Conservation (phyloP, 2,329 filamentous ascomycete genomes). For the Fulvia fulva region DNA sequence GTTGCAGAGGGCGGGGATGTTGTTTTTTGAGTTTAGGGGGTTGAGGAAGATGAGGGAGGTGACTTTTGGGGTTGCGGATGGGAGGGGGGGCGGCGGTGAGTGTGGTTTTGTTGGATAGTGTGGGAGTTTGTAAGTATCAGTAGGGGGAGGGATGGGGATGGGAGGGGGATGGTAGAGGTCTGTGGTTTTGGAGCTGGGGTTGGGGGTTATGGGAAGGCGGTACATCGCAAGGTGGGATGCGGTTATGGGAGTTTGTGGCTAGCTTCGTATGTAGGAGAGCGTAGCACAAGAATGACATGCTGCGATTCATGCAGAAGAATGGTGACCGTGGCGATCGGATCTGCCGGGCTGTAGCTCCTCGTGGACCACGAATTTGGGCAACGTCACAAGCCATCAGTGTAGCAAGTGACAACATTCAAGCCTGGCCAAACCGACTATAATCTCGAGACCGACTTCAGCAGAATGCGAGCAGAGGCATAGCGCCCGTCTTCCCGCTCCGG, state of each 20-base stretch:
- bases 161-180: background rate
- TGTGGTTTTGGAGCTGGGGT: too few species aligned
- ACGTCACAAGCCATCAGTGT: background rate
- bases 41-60: background rate
- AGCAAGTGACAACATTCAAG: too few species aligned
- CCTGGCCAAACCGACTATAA: too few species aligned
- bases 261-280: too few species aligned
- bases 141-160: background rate
- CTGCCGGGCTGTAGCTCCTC: too few species aligned
- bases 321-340: background rate
- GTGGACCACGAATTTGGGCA: background rate
- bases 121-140: background rate
- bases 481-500: background rate
- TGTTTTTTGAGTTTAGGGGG: background rate
- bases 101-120: background rate
- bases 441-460: too few species aligned
- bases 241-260: too few species aligned
- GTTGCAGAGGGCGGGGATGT: background rate
- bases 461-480: background rate
- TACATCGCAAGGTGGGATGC: too few species aligned
- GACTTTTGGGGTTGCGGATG: background rate
- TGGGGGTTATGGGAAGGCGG: too few species aligned
- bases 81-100: background rate
- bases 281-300: too few species aligned
- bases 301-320: background rate